Evolutionary conservation across 768 basidiomycete genomes (phyloP), one percentile per base, ranked within the genome.

Genomic region (Xanthoconium purpureum): DNA sequence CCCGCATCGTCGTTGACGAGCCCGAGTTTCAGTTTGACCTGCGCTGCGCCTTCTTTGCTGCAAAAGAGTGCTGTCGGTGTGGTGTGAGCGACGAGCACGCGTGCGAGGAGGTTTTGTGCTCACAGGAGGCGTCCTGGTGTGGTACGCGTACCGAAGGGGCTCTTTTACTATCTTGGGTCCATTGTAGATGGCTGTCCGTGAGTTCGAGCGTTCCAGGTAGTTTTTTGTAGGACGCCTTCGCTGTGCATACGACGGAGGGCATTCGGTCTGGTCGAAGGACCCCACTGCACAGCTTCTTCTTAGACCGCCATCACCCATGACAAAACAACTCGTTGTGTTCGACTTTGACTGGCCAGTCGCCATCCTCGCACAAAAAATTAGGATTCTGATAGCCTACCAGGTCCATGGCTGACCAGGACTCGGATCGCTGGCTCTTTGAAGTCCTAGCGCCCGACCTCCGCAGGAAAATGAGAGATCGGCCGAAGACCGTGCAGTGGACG

Each of bases 361-460:
- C 15, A 20, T 32, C 40, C 28, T 59, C 54, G 24, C 17, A 29
- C 20, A 18, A 14, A 20, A 40, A 28, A 47, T 32, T 15, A 3
- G 3, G 20, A 38, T 37, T 5, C 24, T 15, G 15, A 13, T 11
- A 12, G 28, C 48, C n/a, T 32, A 37, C 33, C 62, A 93, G 90
- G 90, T 93, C 91, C 36, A 81, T 91, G 74, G 85, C 87, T 52
- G 96, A 99, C 75, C 95, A 98, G 76, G 97, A 99, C 75, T 88
- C 94, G 1, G 97, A 98, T 73, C 79, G 94, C 73, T 99, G 89
- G 84, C 76, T 94, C 56, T 86, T 92, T 61, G 92, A 95, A 70
- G 92, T 96, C 55, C 81, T 94, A 35, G 89, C 87, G 0, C 87
- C 88, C 3, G 84, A 91, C 63, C 78, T 98, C 43, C 89, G 97